Conservation (phyloP, 768 basidiomycete genomes). For the Xerocomellus chrysenteron region DNA sequence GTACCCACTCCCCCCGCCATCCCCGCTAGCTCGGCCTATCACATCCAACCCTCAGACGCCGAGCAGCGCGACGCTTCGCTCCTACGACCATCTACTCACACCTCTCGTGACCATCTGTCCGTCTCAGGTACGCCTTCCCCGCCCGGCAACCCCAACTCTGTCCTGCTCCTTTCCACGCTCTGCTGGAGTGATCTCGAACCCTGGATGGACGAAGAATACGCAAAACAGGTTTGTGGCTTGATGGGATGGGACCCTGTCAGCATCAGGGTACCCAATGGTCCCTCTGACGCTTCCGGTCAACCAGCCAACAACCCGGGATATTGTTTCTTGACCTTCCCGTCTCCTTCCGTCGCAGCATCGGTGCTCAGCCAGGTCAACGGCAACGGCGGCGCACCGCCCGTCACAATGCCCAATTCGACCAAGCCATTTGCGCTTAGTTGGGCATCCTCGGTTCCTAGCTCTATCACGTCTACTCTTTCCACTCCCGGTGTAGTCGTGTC, state of each 20-base stretch:
- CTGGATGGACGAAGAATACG: slow-evolving; percentile 98
- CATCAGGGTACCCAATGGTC: slow-evolving; percentile 69
- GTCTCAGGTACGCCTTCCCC: slow-evolving; percentile 18
- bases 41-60: slow-evolving; percentile 17
- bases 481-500: slow-evolving; percentile 29
- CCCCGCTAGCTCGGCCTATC: slow-evolving; percentile 17
- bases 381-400: slow-evolving; percentile 38
- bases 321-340: slow-evolving; percentile 84
- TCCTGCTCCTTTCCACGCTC: slow-evolving; percentile 57
- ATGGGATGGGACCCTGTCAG: slow-evolving; percentile 84
- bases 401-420: slow-evolving; percentile 84
- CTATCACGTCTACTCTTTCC: slow-evolving; percentile 32
- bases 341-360: slow-evolving; percentile 63
- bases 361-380: slow-evolving; percentile 68
- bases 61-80: slow-evolving; percentile 20
- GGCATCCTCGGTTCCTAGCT: slow-evolving; percentile 50
- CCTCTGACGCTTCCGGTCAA: slow-evolving; percentile 57
- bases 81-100: slow-evolving; percentile 17
- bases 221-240: slow-evolving; percentile 78
- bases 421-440: slow-evolving; percentile 82
- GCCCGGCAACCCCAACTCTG: slow-evolving; percentile 29
- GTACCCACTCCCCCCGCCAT: slow-evolving; percentile 24
- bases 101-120: slow-evolving; percentile 19
- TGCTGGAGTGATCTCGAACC: slow-evolving; percentile 89
- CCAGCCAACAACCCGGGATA: slow-evolving; percentile 84